Base-by-base conservation (phyloP, 495 filamentous ascomycete genomes). In the Annulohypoxylon maeteangense region DNA sequence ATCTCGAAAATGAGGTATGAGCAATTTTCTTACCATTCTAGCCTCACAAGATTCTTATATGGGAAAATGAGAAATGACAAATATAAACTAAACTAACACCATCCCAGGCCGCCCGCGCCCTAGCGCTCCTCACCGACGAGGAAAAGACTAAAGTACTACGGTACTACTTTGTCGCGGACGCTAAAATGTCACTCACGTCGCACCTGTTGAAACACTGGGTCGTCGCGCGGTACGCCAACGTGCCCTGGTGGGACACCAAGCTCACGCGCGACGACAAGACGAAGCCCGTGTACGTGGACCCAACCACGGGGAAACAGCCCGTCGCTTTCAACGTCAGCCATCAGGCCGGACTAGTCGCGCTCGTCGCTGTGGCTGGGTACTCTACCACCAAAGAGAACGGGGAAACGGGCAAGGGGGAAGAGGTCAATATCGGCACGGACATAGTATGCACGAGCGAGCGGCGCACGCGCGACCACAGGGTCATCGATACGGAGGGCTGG, bases 311-410 rank as follows among this genome's bases (percentile, higher is more conserved):
- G 14, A 18, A 55, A 14, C 55, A 77, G 56, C 78, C 80, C 23
- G 82, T 95, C 16, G 86, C 91, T 61, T 97, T 97, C 86, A 97
- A 97, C 76, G 91, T 97, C 60, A 91, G 88, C 58, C 94, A 97
- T 75, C 94, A 97, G 77, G 91, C 90, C 12, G 92, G 92, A 0
- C 79, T 97, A 10, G 93, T 95, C 8, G 85, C 87, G 4, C 78
- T 84, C 8, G 80, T 83, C n/a, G 82, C 82, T 22, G 77, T 81
- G 10, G 71, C 74, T 27, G 72, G 71, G 66, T 84, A 78, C 62
- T 76, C 16, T 20, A 14, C 16, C 44, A 12, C 34, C 34, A 12
- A 38, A 7, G 8, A 10, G 7, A 12, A 10, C 34, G 36, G 11
- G 4, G 36, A 40, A n/a, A n/a, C n/a, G n/a, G n/a, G n/a, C n/a